These are phyloP conservation scores for Keithomyces neogunnii DNA, from an alignment of 2,329 filamentous ascomycete species.

Conservation along the genomic window DNA sequence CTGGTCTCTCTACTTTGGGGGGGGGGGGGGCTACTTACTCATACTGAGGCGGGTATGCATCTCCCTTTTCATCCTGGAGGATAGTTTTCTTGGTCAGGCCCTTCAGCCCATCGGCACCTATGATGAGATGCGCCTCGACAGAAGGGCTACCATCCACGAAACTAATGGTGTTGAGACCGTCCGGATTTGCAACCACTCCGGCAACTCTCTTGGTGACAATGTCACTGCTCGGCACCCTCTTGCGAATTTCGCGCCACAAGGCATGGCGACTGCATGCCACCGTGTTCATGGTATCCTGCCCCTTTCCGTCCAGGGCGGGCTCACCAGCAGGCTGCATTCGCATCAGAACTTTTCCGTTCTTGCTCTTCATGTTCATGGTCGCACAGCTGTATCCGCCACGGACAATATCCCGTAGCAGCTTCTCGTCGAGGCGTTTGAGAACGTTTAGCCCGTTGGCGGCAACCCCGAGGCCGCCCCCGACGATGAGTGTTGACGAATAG, in stretches of 20 bases:
- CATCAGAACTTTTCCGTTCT: constrained; percentile 13
- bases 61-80: constrained; percentile 13
- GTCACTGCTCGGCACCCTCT: constrained; percentile 11
- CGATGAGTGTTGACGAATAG: constrained; percentile 15
- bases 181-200: constrained; percentile 9
- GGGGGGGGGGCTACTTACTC: constrained; percentile 11
- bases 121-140: constrained; percentile 15
- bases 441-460: constrained; percentile 17
- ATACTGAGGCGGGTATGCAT: constrained; percentile 14
- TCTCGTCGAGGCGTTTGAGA: constrained; percentile 14
- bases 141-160: constrained; percentile 14
- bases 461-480: constrained; percentile 16
- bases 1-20: neutral
- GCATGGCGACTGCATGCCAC: constrained; percentile 11
- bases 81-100: constrained; percentile 13
- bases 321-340: constrained; percentile 9
- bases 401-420: constrained; percentile 14
- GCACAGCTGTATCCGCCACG: constrained; percentile 13
- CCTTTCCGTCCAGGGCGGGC: constrained; percentile 11
- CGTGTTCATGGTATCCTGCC: constrained; percentile 1
- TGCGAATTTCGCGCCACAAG: constrained; percentile 15
- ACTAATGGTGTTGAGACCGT: constrained; percentile 11
- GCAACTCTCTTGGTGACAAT: constrained; percentile 15
- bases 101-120: constrained; percentile 17
- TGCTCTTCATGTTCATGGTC: constrained; percentile 15